Conservation (phyloP, 345 rosid genomes). For the Sonneratia caseolaris region DNA sequence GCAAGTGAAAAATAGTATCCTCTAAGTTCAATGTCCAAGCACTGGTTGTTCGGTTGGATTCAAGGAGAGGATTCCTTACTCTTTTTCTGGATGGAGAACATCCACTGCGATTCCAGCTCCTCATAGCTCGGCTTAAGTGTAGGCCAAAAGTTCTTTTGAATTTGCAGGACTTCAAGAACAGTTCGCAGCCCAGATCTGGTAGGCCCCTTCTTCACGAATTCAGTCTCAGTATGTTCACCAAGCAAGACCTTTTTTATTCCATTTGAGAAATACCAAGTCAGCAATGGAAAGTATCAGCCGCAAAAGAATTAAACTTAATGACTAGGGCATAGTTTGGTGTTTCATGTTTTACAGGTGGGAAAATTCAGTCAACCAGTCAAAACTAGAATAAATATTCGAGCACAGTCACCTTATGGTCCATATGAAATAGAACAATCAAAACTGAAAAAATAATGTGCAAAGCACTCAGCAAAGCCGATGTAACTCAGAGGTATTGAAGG, state of each 20-base stretch:
- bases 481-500: neutral
- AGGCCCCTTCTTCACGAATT: constrained; percentile 33
- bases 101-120: constrained; percentile 52
- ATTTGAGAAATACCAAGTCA: neutral
- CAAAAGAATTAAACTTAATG: neutral
- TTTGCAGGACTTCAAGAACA: constrained; percentile 68
- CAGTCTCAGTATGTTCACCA: constrained; percentile 48
- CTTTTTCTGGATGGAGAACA: constrained; percentile 23
- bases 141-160: constrained; percentile 82
- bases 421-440: neutral
- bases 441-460: neutral
- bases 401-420: neutral
- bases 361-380: neutral
- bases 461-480: neutral
- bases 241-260: constrained; percentile 45
- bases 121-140: constrained; percentile 25
- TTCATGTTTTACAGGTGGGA: neutral
- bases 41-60: neutral
- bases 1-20: constrained; percentile 4
- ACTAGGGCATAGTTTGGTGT: neutral
- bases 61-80: constrained; percentile 36
- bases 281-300: neutral
- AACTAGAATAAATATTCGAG: neutral
- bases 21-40: neutral
- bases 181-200: constrained; percentile 62